phyloP scores from a whole-genome alignment of 257 asterid species.

The Nyctanthes arbortristis region DNA sequence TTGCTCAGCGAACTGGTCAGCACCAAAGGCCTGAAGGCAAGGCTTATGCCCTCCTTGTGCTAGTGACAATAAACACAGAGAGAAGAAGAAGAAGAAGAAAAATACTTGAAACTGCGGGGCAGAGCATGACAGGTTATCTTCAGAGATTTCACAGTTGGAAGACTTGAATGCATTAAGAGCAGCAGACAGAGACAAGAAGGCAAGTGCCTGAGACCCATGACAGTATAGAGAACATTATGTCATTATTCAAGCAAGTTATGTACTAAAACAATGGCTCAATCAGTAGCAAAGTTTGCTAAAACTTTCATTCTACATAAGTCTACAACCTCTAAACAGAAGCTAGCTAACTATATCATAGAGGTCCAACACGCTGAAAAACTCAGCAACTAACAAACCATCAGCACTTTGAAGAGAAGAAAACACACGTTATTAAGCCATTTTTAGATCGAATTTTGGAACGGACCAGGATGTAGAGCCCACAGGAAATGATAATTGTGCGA shows the following conservation, averaged over 20 bases:
- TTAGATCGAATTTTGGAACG: background rate
- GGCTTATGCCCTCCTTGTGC: slow-evolving; percentile 57
- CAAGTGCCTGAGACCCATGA: slow-evolving; percentile 28
- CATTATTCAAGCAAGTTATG: background rate
- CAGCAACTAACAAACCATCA: too few relatives aligned
- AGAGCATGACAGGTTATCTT: slow-evolving; percentile 26
- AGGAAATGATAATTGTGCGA: slow-evolving; percentile 8
- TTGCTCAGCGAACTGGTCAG: slow-evolving; percentile 43
- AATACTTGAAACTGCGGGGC: slow-evolving; percentile 26
- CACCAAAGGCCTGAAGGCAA: slow-evolving; percentile 49
- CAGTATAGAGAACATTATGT: background rate
- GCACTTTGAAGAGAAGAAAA: too few relatives aligned
- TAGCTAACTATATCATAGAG: too few relatives aligned
- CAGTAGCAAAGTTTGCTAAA: too few relatives aligned
- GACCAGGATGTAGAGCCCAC: slow-evolving; percentile 9
- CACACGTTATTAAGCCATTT: too few relatives aligned
- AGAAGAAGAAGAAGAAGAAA: slow-evolving; percentile 44
- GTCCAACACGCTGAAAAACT: too few relatives aligned
- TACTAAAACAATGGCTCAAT: too few relatives aligned
- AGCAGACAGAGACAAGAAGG: slow-evolving; percentile 40
- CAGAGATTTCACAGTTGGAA: slow-evolving; percentile 24
- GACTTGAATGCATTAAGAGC: slow-evolving; percentile 30
- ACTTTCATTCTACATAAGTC: too few relatives aligned
- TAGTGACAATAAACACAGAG: slow-evolving; percentile 40
- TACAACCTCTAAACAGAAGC: too few relatives aligned